These are phyloP conservation scores for Marasmius tenuissimus DNA, from an alignment of 1,284 basidiomycete species.

Conservation along the genomic window DNA sequence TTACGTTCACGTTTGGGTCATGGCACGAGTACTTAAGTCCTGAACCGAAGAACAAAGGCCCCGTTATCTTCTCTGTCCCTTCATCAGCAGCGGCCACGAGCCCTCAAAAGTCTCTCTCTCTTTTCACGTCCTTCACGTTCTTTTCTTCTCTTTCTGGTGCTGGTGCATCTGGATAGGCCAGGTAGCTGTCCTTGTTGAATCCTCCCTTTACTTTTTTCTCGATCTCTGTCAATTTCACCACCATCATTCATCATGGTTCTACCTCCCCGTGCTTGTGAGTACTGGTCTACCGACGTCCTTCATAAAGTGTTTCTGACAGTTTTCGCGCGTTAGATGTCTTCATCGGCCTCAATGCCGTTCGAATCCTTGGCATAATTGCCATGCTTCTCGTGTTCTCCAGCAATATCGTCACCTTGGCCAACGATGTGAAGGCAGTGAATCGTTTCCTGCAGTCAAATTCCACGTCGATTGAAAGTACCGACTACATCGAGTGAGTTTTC, in stretches of 20 bases:
- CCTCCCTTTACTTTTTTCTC: background rate
- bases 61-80: background rate
- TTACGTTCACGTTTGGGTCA: too few relatives aligned
- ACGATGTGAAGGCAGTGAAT: conserved; percentile 79
- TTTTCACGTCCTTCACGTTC: conserved; percentile 1
- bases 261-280: conserved; percentile 36
- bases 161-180: conserved; percentile 3
- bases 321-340: conserved; percentile 56
- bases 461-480: conserved; percentile 50
- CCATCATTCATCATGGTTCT: conserved; percentile 12
- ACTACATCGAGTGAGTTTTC: conserved; percentile 71
- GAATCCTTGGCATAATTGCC: conserved; percentile 76
- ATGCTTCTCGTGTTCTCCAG: conserved; percentile 79
- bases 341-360: conserved; percentile 77
- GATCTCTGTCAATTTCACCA: background rate
- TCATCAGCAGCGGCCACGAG: background rate
- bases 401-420: conserved; percentile 79
- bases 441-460: conserved; percentile 49
- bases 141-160: background rate
- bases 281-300: background rate
- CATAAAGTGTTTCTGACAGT: conserved; percentile 1
- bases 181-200: background rate
- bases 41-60: background rate
- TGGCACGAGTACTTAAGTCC: too few relatives aligned
- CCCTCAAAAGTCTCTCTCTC: background rate